phyloP scores from a whole-genome alignment of 164 flowering plant species.

The Santalum album region DNA sequence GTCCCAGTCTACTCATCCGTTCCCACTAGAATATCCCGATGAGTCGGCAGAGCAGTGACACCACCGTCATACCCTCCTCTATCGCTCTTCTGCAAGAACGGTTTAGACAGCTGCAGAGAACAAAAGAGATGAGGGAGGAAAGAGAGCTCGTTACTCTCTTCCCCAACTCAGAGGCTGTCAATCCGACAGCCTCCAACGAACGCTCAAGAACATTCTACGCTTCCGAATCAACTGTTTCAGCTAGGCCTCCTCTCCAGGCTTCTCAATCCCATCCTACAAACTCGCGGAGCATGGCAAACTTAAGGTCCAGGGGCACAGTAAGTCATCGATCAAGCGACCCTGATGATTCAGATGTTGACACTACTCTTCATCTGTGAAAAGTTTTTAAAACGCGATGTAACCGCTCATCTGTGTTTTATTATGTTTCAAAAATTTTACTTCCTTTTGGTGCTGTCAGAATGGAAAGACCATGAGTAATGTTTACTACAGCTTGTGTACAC shows the following conservation, averaged over 20 bases:
- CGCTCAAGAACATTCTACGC: neutral
- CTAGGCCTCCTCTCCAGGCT: neutral
- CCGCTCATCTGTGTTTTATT: conserved; percentile 4
- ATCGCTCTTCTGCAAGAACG: conserved; percentile 40
- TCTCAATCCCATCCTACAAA: neutral
- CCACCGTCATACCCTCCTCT: conserved; percentile 20
- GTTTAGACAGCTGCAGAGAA: conserved; percentile 31
- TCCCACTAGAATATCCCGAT: conserved; percentile 5
- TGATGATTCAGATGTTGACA: conserved; percentile 44
- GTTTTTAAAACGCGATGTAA: conserved; percentile 13
- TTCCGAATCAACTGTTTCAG: neutral
- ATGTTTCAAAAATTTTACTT: conserved; percentile 7
- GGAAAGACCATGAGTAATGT: conserved; percentile 10
- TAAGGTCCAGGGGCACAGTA: conserved; percentile 10
- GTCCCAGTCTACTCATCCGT: neutral
- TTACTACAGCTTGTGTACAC: conserved; percentile 21
- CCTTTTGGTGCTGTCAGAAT: conserved; percentile 17
- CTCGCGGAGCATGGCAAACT: neutral
- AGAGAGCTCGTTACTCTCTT: conserved; percentile 20
- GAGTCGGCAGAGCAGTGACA: conserved; percentile 16
- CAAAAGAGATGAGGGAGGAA: conserved; percentile 33
- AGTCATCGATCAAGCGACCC: conserved; percentile 13
- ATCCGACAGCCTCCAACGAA: neutral
- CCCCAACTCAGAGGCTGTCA: conserved; percentile 6
- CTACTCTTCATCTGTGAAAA: conserved; percentile 62